phyloP scores from a whole-genome alignment of 108 stramenopile species.

The Cyclotella kingstonii region DNA sequence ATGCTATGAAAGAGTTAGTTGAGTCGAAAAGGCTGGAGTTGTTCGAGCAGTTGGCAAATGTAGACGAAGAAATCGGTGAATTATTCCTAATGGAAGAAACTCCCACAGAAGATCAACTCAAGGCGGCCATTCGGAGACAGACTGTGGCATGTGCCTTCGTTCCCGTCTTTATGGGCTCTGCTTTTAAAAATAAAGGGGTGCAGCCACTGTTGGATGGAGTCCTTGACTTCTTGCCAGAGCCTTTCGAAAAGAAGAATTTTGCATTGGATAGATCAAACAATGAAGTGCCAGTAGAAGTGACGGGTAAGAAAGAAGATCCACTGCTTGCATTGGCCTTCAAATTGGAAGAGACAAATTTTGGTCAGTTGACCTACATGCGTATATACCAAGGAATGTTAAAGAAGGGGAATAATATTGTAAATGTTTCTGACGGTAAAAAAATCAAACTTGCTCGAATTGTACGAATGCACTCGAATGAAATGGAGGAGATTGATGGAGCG shows the following conservation, averaged over 20 bases:
- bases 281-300: constrained; percentile 73
- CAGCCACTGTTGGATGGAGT: constrained; percentile 98
- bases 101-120: constrained; percentile 77
- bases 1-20: constrained; percentile 64
- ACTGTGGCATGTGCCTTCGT: constrained; percentile 93
- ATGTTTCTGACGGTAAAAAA: constrained; percentile 86
- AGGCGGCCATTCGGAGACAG: constrained; percentile 86
- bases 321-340: constrained; percentile 98
- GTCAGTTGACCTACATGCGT: constrained; percentile 99
- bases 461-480: constrained; percentile 98
- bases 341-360: constrained; percentile 96
- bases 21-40: constrained; percentile 83
- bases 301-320: constrained; percentile 68
- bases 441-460: constrained; percentile 96
- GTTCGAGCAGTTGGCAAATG: constrained; percentile 93
- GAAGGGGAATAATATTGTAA: constrained; percentile 83
- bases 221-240: constrained; percentile 92
- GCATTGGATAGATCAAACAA: constrained; percentile 88
- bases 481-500: constrained; percentile 97
- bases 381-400: constrained; percentile 94
- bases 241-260: constrained; percentile 88
- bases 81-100: constrained; percentile 95
- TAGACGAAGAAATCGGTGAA: constrained; percentile 97
- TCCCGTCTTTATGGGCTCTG: constrained; percentile 99
- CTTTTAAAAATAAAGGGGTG: constrained; percentile 99